These are phyloP conservation scores for Adenanthera pavonina DNA, from an alignment of 306 rosid species.

Conservation along the genomic window DNA sequence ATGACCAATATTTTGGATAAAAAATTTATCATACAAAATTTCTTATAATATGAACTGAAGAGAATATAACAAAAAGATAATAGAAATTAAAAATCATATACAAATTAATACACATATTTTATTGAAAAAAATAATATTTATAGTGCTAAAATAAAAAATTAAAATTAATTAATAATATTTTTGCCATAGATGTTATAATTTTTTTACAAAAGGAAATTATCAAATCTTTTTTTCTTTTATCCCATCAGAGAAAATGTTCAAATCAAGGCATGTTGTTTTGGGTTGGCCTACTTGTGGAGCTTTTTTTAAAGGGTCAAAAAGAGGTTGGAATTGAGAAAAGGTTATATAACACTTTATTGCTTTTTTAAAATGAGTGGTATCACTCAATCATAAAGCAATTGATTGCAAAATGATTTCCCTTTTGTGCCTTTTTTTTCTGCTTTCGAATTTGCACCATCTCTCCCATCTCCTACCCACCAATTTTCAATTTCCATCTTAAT, in stretches of 20 bases:
- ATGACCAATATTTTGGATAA: too few species aligned
- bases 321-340: neutral
- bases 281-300: constrained; percentile 6
- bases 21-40: too few species aligned
- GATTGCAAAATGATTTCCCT: constrained; percentile 77
- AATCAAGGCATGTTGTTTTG: neutral
- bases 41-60: neutral
- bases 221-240: too few species aligned
- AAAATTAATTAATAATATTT: neutral
- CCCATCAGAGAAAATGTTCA: neutral
- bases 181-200: neutral
- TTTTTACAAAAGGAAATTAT: neutral
- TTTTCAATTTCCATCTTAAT: neutral
- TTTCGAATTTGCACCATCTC: constrained; percentile 43
- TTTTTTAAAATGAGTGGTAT: constrained; percentile 32
- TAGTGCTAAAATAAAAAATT: neutral
- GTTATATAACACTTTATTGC: constrained; percentile 33
- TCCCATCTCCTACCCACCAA: neutral
- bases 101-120: neutral
- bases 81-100: neutral
- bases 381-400: constrained; percentile 77
- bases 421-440: constrained; percentile 33
- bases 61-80: neutral
- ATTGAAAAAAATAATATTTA: neutral
- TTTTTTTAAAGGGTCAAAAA: neutral